phyloP scores from a whole-genome alignment of 1,139 yeast species.

The Pichia sp. region DNA sequence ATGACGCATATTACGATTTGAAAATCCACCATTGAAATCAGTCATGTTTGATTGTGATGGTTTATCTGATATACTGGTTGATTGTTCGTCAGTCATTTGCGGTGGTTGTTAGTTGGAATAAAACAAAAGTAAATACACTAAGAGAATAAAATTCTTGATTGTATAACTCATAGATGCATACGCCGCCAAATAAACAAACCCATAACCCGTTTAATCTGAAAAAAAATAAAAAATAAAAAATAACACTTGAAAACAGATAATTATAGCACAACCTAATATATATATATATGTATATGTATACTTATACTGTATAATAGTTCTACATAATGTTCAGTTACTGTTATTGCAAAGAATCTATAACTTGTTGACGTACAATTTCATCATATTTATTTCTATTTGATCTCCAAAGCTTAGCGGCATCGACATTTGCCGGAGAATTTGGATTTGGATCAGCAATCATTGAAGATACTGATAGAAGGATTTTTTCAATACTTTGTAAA shows the following conservation, averaged over 20 bases:
- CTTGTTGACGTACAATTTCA: slow-evolving; percentile 57
- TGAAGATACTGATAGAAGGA: slow-evolving; percentile 82
- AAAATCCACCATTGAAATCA: slow-evolving; percentile 8
- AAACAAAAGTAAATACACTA: too few relatives aligned
- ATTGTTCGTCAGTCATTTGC: neutral
- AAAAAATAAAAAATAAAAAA: neutral
- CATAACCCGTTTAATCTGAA: neutral
- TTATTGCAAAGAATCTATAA: slow-evolving; percentile 33
- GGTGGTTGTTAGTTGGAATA: too few relatives aligned
- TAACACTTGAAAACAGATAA: neutral
- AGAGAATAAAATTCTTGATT: neutral
- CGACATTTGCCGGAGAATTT: slow-evolving; percentile 95
- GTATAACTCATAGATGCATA: neutral
- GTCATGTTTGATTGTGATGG: neutral
- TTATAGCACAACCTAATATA: neutral
- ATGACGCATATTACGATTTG: slow-evolving; percentile 18
- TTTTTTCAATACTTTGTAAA: slow-evolving; percentile 93
- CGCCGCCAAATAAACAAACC: neutral
- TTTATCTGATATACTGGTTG: neutral
- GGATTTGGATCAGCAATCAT: slow-evolving; percentile 97
- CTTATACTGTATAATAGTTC: too few relatives aligned
- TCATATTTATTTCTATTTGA: slow-evolving; percentile 67
- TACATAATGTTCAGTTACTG: neutral
- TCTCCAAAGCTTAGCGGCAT: slow-evolving; percentile 94
- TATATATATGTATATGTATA: too few relatives aligned